Percentiles rank a stretch among this genome's conserved stretches.
Evolutionary conservation across 768 basidiomycete genomes (phyloP).

Genomic region (Polyporus arcularius): DNA sequence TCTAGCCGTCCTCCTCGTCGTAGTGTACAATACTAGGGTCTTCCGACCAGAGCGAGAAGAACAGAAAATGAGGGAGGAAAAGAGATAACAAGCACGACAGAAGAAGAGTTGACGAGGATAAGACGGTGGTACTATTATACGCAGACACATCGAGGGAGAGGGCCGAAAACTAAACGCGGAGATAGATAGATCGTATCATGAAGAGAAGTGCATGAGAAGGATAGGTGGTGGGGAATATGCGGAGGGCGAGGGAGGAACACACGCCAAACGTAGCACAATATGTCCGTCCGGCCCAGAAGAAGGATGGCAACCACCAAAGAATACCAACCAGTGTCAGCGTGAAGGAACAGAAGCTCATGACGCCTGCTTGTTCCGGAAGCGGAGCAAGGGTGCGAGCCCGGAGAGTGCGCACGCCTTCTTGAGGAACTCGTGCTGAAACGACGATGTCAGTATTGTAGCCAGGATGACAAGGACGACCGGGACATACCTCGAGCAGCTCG

Average conservation of each 20-base stretch:
- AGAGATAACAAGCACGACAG: conserved; percentile 15
- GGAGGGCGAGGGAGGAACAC: neutral
- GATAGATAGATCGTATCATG: conserved; percentile 11
- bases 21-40: conserved; percentile 29
- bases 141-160: conserved; percentile 8
- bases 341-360: conserved; percentile 25
- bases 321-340: neutral
- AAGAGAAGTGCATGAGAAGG: conserved; percentile 23
- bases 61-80: conserved; percentile 10
- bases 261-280: conserved; percentile 1
- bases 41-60: conserved; percentile 20
- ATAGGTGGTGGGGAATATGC: conserved; percentile 2
- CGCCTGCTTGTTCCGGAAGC: conserved; percentile 71
- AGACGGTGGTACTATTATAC: neutral
- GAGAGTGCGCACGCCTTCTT: conserved; percentile 82
- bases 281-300: neutral
- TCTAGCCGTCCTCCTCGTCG: conserved; percentile 27
- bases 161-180: neutral
- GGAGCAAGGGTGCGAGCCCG: conserved; percentile 82
- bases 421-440: conserved; percentile 88
- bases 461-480: neutral
- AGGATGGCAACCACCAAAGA: conserved; percentile 7
- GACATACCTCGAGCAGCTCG: conserved; percentile 78
- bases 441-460: conserved; percentile 14
- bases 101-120: conserved; percentile 3